phyloP scores from a whole-genome alignment of 2,329 filamentous ascomycete genomes.

The Drechmeria coniospora region DNA sequence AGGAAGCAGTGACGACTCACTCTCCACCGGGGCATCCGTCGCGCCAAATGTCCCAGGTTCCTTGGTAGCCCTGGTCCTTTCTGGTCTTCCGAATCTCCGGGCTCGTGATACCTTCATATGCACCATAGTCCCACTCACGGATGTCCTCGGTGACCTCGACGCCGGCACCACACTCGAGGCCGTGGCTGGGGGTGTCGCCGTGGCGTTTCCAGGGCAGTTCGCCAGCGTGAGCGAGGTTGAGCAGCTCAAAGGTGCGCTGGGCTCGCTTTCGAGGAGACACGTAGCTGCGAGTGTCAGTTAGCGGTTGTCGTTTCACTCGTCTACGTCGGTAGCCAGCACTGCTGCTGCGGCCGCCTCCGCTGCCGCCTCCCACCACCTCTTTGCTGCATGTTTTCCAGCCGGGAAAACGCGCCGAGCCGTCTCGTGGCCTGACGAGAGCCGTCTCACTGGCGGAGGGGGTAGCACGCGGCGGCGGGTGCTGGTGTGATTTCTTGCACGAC shows the following conservation, averaged over 20 bases:
- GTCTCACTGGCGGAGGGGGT: too few species aligned
- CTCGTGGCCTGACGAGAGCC: too few species aligned
- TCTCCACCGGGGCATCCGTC: constrained; percentile 79
- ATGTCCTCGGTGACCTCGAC: constrained; percentile 58
- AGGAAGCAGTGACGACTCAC: constrained; percentile 39
- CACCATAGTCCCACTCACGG: constrained; percentile 76
- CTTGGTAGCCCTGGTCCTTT: constrained; percentile 38
- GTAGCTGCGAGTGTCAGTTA: too few species aligned
- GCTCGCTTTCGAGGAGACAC: constrained; percentile 77
- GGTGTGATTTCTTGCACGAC: too few species aligned
- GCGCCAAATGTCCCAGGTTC: constrained; percentile 73
- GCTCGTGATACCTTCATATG: constrained; percentile 70
- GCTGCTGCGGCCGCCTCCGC: too few species aligned
- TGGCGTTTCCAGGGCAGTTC: constrained; percentile 53
- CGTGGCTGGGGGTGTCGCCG: constrained; percentile 19
- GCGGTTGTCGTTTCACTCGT: constrained; percentile 3
- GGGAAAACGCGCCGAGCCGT: too few species aligned
- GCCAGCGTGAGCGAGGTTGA: constrained; percentile 56
- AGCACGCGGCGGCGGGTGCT: too few species aligned
- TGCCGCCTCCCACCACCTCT: too few species aligned
- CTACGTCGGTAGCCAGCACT: too few species aligned
- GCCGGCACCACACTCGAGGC: constrained; percentile 37
- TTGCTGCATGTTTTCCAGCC: too few species aligned
- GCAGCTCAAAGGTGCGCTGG: constrained; percentile 77
- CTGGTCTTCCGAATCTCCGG: constrained; percentile 47